Evolutionary conservation across 2,329 filamentous ascomycete genomes (phyloP).

Genomic region (Pyricularia sp.): DNA sequence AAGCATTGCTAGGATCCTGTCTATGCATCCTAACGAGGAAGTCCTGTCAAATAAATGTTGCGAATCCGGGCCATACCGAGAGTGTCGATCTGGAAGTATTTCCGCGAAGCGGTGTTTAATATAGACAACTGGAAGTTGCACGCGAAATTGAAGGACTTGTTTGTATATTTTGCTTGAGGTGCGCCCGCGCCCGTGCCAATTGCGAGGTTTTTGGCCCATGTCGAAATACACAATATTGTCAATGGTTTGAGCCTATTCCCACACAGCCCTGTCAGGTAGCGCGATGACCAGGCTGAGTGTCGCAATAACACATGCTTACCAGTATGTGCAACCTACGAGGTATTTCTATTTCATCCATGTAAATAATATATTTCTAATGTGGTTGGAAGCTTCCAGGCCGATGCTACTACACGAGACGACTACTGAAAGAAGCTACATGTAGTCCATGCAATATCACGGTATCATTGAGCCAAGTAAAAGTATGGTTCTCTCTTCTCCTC

Average conservation of each 20-base stretch:
- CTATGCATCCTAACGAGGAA: not conserved
- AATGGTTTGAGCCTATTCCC: no score
- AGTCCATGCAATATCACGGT: not conserved
- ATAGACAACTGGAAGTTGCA: not conserved
- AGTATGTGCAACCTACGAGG: not conserved
- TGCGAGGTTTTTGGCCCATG: not conserved
- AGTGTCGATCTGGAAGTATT: not conserved
- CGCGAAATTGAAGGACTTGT: not conserved
- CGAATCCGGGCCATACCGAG: not conserved
- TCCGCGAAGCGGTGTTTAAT: not conserved
- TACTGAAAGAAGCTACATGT: not conserved
- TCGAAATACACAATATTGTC: not conserved
- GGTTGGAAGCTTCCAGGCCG: not conserved
- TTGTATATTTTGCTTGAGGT: not conserved
- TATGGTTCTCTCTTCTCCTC: no score
- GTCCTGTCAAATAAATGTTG: not conserved
- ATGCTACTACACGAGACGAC: not conserved
- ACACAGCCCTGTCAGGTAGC: not conserved
- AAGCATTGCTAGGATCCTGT: not conserved
- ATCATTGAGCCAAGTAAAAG: not conserved
- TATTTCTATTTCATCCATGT: not conserved
- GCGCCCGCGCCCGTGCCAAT: not conserved
- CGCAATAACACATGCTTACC: not conserved
- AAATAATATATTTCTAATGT: not conserved
- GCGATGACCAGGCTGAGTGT: not conserved